These are phyloP conservation scores for Myxozyma udenii DNA, from an alignment of 805 yeast genomes.

Conservation along the genomic window DNA sequence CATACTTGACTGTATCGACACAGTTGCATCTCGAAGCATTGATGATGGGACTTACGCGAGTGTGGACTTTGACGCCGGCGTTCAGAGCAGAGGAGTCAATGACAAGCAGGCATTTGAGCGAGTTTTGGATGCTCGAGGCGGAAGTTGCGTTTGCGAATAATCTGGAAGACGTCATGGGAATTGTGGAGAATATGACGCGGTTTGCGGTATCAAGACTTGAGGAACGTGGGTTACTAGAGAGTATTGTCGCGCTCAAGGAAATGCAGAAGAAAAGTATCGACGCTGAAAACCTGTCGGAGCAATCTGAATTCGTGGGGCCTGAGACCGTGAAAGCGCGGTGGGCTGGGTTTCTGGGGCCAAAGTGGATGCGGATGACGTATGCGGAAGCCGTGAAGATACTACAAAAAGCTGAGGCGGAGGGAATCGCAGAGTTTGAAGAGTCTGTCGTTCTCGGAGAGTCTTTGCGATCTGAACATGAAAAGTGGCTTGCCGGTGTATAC, in stretches of 20 bases:
- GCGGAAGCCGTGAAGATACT: constrained; percentile 66
- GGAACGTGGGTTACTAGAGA: constrained; percentile 6
- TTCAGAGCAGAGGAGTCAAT: constrained; percentile 91
- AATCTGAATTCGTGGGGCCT: constrained; percentile 9
- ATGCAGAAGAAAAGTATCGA: constrained; percentile 3
- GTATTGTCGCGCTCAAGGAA: constrained; percentile 11
- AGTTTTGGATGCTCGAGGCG: constrained; percentile 97
- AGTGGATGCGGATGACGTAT: constrained; percentile 74
- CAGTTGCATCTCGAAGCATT: constrained; percentile 86
- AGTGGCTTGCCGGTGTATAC: constrained; percentile 71
- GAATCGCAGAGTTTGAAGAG: constrained; percentile 42
- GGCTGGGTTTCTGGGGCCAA: constrained; percentile 46
- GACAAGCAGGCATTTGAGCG: constrained; percentile 86
- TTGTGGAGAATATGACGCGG: constrained; percentile 71
- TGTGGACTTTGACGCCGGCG: constrained; percentile 87
- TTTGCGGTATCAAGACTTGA: constrained; percentile 39
- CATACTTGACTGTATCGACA: constrained; percentile 83
- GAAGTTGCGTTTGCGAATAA: constrained; percentile 66
- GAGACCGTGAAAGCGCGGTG: constrained; percentile 52
- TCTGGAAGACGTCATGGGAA: constrained; percentile 57
- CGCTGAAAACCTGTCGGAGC: constrained; percentile 9
- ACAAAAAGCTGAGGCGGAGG: constrained; percentile 36
- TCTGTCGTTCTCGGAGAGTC: constrained; percentile 67
- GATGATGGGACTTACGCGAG: constrained; percentile 69
- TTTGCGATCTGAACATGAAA: constrained; percentile 83